Conservation (phyloP, 2,329 filamentous ascomycete genomes). For the Arthrobotrys entomopaga region DNA sequence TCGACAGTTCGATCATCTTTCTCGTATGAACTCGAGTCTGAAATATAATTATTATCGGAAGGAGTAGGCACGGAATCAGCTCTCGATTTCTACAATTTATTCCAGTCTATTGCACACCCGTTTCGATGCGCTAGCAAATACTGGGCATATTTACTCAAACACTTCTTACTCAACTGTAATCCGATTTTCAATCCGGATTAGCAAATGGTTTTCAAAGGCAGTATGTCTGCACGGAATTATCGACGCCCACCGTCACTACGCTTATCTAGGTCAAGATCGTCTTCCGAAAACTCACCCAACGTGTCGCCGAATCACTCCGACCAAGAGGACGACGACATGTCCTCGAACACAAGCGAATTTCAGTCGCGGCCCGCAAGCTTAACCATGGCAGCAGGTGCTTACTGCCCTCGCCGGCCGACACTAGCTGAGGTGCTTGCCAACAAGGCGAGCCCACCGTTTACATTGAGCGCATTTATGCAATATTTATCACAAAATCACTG, state of each 20-base stretch:
- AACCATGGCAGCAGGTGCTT: constrained; percentile 63
- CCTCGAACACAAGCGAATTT: constrained; percentile 55
- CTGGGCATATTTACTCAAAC: constrained; percentile 26
- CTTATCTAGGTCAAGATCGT: constrained; percentile 57
- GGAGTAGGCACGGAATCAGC: too few species aligned
- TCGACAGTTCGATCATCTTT: too few species aligned
- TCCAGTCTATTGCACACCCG: background rate
- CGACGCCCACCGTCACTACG: constrained; percentile 58
- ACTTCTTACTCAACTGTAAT: constrained; percentile 29
- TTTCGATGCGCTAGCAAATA: constrained; percentile 49
- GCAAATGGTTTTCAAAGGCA: constrained; percentile 56
- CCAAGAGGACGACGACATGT: constrained; percentile 58
- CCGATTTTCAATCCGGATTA: constrained; percentile 42
- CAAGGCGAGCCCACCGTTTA: constrained; percentile 86
- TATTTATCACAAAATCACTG: constrained; percentile 98
- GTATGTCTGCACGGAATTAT: constrained; percentile 58
- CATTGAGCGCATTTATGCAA: constrained; percentile 90
- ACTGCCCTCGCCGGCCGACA: constrained; percentile 73
- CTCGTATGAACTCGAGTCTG: too few species aligned
- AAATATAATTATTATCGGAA: too few species aligned
- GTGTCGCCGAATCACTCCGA: constrained; percentile 56
- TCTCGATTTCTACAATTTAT: too few species aligned
- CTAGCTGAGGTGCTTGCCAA: constrained; percentile 89
- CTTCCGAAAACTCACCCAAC: constrained; percentile 57
- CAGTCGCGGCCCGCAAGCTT: constrained; percentile 54